These are phyloP conservation scores for Fusarium caatingaense DNA, from an alignment of 2,329 filamentous ascomycete genomes.

Conservation along the genomic window DNA sequence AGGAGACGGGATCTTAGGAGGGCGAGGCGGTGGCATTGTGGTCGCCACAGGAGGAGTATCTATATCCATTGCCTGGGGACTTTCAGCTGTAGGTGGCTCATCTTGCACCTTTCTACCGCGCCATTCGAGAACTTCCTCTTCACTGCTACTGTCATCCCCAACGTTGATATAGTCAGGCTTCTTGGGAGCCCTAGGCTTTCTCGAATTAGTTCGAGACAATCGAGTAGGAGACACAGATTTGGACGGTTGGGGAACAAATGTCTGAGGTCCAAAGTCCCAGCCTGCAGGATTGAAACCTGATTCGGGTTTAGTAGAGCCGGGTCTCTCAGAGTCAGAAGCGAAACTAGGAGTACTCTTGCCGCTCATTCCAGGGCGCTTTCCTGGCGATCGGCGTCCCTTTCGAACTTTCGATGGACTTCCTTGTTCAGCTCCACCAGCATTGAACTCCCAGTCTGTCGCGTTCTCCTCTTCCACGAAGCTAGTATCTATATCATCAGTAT, in stretches of 20 bases:
- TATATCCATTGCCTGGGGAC: conserved; percentile 74
- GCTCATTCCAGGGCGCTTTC: conserved; percentile 45
- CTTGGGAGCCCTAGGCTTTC: conserved; percentile 70
- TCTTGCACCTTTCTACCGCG: conserved; percentile 50
- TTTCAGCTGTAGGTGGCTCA: conserved; percentile 51
- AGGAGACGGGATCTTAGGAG: conserved; percentile 32
- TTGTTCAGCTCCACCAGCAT: conserved; percentile 57
- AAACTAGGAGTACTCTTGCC: conserved; percentile 40
- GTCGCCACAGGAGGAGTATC: conserved; percentile 60
- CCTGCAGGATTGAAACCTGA: conserved; percentile 62
- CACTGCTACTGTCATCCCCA: conserved; percentile 61
- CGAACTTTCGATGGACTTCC: conserved; percentile 46
- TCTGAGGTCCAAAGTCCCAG: conserved; percentile 67
- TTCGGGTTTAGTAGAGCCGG: conserved; percentile 46
- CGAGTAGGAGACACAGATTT: conserved; percentile 60
- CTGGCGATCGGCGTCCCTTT: conserved; percentile 57
- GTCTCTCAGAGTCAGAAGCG: conserved; percentile 37
- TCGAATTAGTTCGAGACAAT: conserved; percentile 59
- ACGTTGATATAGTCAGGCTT: conserved; percentile 59
- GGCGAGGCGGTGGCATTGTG: conserved; percentile 34
- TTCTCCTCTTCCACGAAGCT: conserved; percentile 65
- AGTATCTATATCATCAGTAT: conserved; percentile 71
- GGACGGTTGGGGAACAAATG: conserved; percentile 62
- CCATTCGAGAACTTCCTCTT: conserved; percentile 54
- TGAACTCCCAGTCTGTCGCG: conserved; percentile 62